Base-by-base conservation (phyloP, 495 filamentous ascomycete genomes). In the Penicillium odoratum region DNA sequence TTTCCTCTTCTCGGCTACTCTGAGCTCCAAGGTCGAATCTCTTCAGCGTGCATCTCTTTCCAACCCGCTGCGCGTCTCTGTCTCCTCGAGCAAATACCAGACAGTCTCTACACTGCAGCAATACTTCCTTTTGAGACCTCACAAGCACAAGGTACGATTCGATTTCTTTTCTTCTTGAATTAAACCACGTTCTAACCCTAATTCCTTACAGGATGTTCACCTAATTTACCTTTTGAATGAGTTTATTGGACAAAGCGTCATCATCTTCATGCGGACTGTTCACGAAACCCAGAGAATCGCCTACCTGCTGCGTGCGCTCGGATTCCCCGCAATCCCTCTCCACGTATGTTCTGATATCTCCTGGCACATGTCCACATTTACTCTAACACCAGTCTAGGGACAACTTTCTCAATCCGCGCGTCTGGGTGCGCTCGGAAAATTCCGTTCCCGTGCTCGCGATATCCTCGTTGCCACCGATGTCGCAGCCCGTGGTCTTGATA, bases 381-480 rank as follows among this genome's bases (percentile, higher is more conserved):
- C n/a, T n/a, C 38, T 40, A 40, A 40, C 15, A 13, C 2, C 13
- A n/a, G 1, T 46, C 18, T 25, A 21, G 25, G 94, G 94, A 46
- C 88, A 93, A 63, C 82, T 98, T 25, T 90, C 85, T 1, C 94
- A 98, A 69, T 88, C 85, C 6, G 78, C 90, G 5, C 89, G 94
- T 26, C 73, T 98, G 0, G 93, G 89, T 8, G 87, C 94, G 0
- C 77, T 98, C 13, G 87, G 86, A 64, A 97, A 96, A 71, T 97
- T 98, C 79, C 84, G 86, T 10, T 81, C 85, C 2, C 82, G 87
- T 11, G 81, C 76, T 48, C 79, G 92, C 9, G 83, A 93, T 55
- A 93, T 98, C 56, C 83, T 98, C 13, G 88, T 97, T n/a, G 93
- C 93, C 1, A 98, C 93, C 0, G 94, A 98, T 67, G 92, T 98